A percentile compares a stretch with the other conserved stretches of the same genome.
Conservation (phyloP, 2,329 filamentous ascomycete genomes). For the Epichloe aotearoae region DNA sequence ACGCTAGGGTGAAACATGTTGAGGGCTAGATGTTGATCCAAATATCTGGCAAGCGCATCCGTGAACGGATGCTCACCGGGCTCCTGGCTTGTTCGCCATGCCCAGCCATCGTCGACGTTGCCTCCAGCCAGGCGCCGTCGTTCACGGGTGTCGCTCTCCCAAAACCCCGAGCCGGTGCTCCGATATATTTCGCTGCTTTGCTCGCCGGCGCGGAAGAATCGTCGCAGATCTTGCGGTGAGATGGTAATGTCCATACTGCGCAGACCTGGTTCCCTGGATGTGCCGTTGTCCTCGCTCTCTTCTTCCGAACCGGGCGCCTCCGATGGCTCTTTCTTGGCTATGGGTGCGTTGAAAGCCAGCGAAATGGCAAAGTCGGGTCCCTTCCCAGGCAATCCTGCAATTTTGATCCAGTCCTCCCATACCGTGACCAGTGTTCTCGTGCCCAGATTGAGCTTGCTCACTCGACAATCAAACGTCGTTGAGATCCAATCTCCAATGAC, state of each 20-base stretch:
- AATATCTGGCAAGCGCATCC: slow-evolving; percentile 34
- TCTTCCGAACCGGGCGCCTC: slow-evolving; percentile 5
- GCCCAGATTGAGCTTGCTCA: slow-evolving; percentile 35
- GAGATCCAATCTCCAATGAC: slow-evolving; percentile 38
- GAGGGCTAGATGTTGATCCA: slow-evolving; percentile 39
- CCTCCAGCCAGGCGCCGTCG: slow-evolving; percentile 33
- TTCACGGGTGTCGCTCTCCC: slow-evolving; percentile 22
- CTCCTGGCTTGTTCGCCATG: slow-evolving; percentile 25
- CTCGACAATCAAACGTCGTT: slow-evolving; percentile 42
- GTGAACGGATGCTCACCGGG: slow-evolving; percentile 28
- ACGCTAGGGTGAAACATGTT: slow-evolving; percentile 44
- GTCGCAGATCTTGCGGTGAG: slow-evolving; percentile 31
- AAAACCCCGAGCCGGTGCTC: slow-evolving; percentile 9
- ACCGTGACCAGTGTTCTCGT: slow-evolving; percentile 34
- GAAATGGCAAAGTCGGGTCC: slow-evolving; percentile 35
- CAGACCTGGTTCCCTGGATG: slow-evolving; percentile 16
- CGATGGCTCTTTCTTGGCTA: slow-evolving; percentile 8
- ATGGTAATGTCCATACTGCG: slow-evolving; percentile 38
- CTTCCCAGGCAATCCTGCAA: slow-evolving; percentile 21
- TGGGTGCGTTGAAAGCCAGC: slow-evolving; percentile 34
- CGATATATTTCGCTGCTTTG: slow-evolving; percentile 1
- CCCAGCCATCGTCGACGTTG: slow-evolving; percentile 39
- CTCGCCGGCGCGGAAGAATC: slow-evolving; percentile 31
- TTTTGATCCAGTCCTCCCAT: slow-evolving; percentile 38
- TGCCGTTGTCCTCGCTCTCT: slow-evolving; percentile 9